Percentiles rank a stretch among this genome's conserved stretches.
phyloP scores from a whole-genome alignment of 805 yeast species.

The Suhomyces sp. region DNA sequence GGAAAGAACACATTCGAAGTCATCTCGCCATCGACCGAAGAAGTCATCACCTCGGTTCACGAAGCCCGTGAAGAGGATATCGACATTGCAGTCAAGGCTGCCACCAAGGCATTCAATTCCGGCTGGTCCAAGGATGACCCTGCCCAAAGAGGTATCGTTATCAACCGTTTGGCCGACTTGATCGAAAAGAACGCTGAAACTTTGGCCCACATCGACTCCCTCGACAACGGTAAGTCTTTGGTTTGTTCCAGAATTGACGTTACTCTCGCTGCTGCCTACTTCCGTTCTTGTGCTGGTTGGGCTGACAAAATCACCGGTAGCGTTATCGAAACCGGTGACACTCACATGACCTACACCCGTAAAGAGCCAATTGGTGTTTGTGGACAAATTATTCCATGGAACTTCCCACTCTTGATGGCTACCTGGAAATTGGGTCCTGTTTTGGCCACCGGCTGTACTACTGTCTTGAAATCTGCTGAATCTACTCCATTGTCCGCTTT shows the following conservation, averaged over 20 bases:
- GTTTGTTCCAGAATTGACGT: slow-evolving; percentile 73
- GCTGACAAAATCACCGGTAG: slow-evolving; percentile 85
- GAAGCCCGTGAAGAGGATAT: slow-evolving; percentile 79
- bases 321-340: slow-evolving; percentile 67
- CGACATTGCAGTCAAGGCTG: slow-evolving; percentile 83
- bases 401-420: slow-evolving; percentile 91
- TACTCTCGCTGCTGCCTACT: slow-evolving; percentile 60
- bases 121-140: slow-evolving; percentile 72
- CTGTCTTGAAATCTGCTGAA: slow-evolving; percentile 88
- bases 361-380: slow-evolving; percentile 94
- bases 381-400: slow-evolving; percentile 97
- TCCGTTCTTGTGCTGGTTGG: slow-evolving; percentile 87
- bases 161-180: slow-evolving; percentile 72
- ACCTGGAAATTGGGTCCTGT: slow-evolving; percentile 96
- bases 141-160: slow-evolving; percentile 56
- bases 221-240: slow-evolving; percentile 87
- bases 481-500: slow-evolving; percentile 88
- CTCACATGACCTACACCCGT: slow-evolving; percentile 74
- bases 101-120: slow-evolving; percentile 68
- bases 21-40: slow-evolving; percentile 68
- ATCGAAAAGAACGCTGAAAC: slow-evolving; percentile 69
- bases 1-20: slow-evolving; percentile 61
- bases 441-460: slow-evolving; percentile 83
- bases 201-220: slow-evolving; percentile 76
- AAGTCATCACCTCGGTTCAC: slow-evolving; percentile 62